phyloP scores from a whole-genome alignment of 352 stramenopile species.

The Elongisporangium undulatum region DNA sequence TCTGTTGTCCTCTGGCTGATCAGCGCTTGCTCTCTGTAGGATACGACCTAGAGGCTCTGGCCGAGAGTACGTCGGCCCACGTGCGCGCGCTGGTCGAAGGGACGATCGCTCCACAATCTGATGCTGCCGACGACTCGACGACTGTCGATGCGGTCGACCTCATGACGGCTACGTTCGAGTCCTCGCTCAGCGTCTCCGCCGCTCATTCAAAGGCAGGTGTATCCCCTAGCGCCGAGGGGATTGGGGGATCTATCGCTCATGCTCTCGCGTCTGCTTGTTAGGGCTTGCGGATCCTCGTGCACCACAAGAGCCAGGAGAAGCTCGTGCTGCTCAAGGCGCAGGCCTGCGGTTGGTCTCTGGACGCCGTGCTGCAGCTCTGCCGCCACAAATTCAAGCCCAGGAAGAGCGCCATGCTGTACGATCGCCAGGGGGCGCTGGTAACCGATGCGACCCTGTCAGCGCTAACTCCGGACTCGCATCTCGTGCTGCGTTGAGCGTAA shows the following conservation, averaged over 20 bases:
- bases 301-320: conserved; percentile 29
- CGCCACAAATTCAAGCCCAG: conserved; percentile 37
- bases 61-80: conserved; percentile 25
- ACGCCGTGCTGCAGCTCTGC: conserved; percentile 22
- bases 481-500: conserved; percentile 24
- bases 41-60: conserved; percentile 28
- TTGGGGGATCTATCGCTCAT: background rate
- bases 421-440: conserved; percentile 21
- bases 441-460: conserved; percentile 16
- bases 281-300: conserved; percentile 28
- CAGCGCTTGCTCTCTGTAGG: conserved; percentile 10
- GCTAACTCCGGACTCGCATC: conserved; percentile 22
- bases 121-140: background rate
- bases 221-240: background rate
- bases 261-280: conserved; percentile 3
- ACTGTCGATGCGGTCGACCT: conserved; percentile 3
- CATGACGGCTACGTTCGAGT: conserved; percentile 15
- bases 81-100: conserved; percentile 27
- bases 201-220: conserved; percentile 5
- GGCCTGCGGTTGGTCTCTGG: conserved; percentile 8
- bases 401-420: conserved; percentile 21
- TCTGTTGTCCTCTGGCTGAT: background rate
- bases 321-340: conserved; percentile 27
- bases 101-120: conserved; percentile 1
- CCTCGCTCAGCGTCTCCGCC: conserved; percentile 8